Percentiles rank a stretch among this genome's conserved stretches.
These are phyloP conservation scores for Ettlia oleoabundans DNA, from an alignment of 139 green algal species.

Conservation along the genomic window DNA sequence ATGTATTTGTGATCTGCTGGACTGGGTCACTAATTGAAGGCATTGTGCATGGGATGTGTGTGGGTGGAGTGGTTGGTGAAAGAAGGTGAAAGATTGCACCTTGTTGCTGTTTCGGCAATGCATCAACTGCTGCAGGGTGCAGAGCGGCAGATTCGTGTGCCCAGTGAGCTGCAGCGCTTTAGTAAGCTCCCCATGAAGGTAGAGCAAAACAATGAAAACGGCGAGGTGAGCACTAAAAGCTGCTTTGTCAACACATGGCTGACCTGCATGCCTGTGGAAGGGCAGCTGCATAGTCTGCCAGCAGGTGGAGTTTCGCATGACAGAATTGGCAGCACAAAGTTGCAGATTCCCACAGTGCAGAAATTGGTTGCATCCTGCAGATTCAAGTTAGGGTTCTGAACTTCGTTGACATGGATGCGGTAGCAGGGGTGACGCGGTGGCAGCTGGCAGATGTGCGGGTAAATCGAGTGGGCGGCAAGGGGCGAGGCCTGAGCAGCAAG, in stretches of 20 bases:
- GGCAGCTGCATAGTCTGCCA: too few species aligned
- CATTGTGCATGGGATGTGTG: background rate
- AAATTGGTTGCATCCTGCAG: too few species aligned
- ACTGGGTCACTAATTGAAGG: background rate
- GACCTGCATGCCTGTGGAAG: too few species aligned
- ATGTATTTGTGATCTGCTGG: background rate
- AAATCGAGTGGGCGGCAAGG: conserved; percentile 66
- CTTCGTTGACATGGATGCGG: conserved; percentile 42
- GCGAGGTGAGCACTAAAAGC: too few species aligned
- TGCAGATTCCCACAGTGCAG: too few species aligned
- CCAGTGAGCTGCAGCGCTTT: conserved; percentile 64
- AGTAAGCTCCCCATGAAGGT: conserved; percentile 67
- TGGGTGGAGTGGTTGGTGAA: too few species aligned
- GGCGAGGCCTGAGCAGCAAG: conserved; percentile 61
- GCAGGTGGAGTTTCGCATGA: too few species aligned
- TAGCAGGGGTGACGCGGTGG: conserved; percentile 53
- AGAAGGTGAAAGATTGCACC: too few species aligned
- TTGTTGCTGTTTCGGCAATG: background rate
- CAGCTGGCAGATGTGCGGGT: conserved; percentile 67
- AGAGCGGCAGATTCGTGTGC: conserved; percentile 63
- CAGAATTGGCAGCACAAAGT: too few species aligned
- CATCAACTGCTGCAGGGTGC: conserved; percentile 47
- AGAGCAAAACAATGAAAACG: too few species aligned
- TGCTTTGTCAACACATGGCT: too few species aligned
- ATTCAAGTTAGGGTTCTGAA: conserved; percentile 53